Percentiles rank a stretch among this genome's conserved stretches.
Evolutionary conservation across 2,329 filamentous ascomycete species (phyloP).

Genomic region (Fusarium coffeatum): DNA sequence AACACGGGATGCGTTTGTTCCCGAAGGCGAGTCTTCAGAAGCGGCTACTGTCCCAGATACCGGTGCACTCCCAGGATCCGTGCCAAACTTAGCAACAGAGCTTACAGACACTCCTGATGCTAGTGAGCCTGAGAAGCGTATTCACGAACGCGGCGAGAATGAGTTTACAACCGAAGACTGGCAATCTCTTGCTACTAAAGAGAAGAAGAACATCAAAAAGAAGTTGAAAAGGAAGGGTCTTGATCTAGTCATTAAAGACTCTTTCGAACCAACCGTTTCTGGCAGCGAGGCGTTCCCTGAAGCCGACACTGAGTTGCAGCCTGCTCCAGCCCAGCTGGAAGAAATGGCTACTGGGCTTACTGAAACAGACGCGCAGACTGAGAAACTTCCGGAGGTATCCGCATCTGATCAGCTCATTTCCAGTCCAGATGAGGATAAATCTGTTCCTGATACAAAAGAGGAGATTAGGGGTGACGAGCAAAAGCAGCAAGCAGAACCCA

Average conservation of each 20-base stretch:
- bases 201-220: conserved; percentile 43
- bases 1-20: conserved; percentile 1
- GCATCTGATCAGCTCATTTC: background rate
- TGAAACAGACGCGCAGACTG: background rate
- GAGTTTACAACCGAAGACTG: conserved; percentile 30
- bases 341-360: background rate
- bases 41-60: background rate
- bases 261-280: conserved; percentile 1
- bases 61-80: background rate
- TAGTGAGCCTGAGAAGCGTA: background rate
- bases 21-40: background rate
- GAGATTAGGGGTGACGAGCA: background rate
- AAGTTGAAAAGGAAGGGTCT: conserved; percentile 38
- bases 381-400: background rate
- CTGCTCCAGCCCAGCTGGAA: background rate
- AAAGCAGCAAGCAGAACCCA: background rate
- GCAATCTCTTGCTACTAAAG: conserved; percentile 31
- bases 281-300: background rate
- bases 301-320: background rate
- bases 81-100: background rate
- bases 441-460: background rate
- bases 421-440: background rate
- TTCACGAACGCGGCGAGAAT: conserved; percentile 5
- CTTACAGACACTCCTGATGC: background rate
- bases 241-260: conserved; percentile 28